Evolutionary conservation across 352 stramenopile genomes (phyloP), one percentile per base, ranked within the genome.

Genomic region (Globisporangium spinosum): DNA sequence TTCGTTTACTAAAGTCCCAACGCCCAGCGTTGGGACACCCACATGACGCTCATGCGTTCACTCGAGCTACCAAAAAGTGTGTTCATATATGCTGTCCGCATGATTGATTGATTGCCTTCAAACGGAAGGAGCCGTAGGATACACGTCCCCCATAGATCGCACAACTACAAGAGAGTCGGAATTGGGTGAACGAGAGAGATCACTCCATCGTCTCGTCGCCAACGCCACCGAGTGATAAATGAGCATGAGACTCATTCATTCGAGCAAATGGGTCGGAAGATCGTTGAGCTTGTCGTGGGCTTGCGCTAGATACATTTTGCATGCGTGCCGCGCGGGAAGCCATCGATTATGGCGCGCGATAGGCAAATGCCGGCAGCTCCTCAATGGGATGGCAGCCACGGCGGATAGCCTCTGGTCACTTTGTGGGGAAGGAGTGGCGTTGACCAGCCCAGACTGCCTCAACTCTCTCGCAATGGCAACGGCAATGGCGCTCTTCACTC

Each of bases 211-310:
- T 38, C 32, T n/a, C n/a, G n/a, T 62, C 32, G 56, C 43, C 56
- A 25, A 56, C 5, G 6, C 2, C 23, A 8, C 8, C 29, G 55
- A 20, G 55, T 27, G 27, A 29, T 15, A 45, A 43, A 38, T 40
- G 27, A 15, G 27, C 8, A 32, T 10, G 51, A 57, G 10, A 15
- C 27, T 10, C 32, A 15, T 20, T 23, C 20, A 13, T 5, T 9
- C 22, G 25, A 20, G 27, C 54, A 49, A 49, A 49, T 51, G 43
- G 43, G 22, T 27, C 49, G 32, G 56, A 62, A 49, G 56, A 62
- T 62, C 56, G 32, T 62, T 62, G 56, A 62, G 56, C 32, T 62
- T 38, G 32, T 62, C n/a, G 56, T 62, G 20, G 29, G 3, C n/a
- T 62, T 38, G 56, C 56, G n/a, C 34, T 13, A 12, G 43, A 20